A percentile compares a stretch with the other conserved stretches of the same genome.
Evolutionary conservation across 2,329 filamentous ascomycete species (phyloP).

Genomic region (Cercospora sp.): DNA sequence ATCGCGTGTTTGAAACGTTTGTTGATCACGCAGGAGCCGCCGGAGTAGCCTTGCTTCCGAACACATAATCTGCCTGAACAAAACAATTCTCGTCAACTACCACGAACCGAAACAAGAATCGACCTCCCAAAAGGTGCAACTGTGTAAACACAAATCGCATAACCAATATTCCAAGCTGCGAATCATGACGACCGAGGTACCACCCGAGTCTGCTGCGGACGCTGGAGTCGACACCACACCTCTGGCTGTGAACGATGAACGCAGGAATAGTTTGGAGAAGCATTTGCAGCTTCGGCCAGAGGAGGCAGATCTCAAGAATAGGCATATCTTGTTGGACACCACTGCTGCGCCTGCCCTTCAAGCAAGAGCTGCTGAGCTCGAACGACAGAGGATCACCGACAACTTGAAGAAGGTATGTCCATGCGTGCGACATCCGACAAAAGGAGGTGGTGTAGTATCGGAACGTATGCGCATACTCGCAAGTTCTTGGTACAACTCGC

Average conservation of each 20-base stretch:
- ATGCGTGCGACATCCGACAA: constrained; percentile 56
- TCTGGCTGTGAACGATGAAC: constrained; percentile 17
- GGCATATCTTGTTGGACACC: constrained; percentile 66
- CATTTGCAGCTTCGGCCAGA: constrained; percentile 50
- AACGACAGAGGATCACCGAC: constrained; percentile 63
- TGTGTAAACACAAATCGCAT: background rate
- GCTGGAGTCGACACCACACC: constrained; percentile 24
- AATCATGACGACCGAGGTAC: constrained; percentile 15
- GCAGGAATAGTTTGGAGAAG: constrained; percentile 27
- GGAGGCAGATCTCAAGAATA: constrained; percentile 63
- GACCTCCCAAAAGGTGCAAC: background rate
- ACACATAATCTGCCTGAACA: background rate
- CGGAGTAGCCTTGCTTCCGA: background rate
- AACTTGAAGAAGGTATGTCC: constrained; percentile 57
- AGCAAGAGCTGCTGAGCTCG: constrained; percentile 61
- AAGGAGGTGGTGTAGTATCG: constrained; percentile 43
- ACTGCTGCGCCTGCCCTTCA: constrained; percentile 68
- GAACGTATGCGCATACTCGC: background rate
- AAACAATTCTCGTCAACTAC: background rate
- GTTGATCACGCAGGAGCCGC: constrained; percentile 1
- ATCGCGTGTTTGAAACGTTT: background rate
- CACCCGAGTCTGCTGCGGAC: constrained; percentile 4
- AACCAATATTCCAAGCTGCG: background rate
- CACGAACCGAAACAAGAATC: background rate
- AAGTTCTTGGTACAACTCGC: background rate